These are phyloP conservation scores for Ramaria rubella DNA, from an alignment of 768 basidiomycete genomes.

Conservation along the genomic window DNA sequence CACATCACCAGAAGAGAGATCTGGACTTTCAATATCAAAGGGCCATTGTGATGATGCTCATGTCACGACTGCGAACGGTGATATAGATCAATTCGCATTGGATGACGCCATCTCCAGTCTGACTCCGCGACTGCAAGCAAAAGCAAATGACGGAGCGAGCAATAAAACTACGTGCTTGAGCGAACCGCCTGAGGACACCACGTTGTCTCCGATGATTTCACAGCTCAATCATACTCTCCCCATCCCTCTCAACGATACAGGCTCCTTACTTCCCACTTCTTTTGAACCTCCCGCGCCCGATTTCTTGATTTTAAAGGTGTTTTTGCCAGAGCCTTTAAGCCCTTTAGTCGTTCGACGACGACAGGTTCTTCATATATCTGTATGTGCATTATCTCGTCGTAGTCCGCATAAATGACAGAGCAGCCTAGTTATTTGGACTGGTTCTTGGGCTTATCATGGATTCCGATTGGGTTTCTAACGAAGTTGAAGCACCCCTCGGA, in stretches of 20 bases:
- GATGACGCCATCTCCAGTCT: constrained; percentile 1
- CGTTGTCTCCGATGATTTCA: too few species aligned
- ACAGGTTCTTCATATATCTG: not conserved
- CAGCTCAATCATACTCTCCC: too few species aligned
- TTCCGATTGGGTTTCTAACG: not conserved
- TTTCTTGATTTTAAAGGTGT: not conserved
- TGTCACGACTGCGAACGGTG: not conserved
- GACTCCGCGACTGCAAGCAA: not conserved
- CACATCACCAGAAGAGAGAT: not conserved
- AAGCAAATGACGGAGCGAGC: not conserved
- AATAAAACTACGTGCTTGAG: too few species aligned
- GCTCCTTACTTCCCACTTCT: not conserved
- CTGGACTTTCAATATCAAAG: not conserved
- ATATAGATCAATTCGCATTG: constrained; percentile 8
- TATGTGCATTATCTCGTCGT: not conserved
- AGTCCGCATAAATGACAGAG: not conserved
- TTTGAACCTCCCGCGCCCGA: not conserved
- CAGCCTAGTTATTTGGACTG: not conserved
- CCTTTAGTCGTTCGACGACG: not conserved
- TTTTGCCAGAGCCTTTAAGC: not conserved
- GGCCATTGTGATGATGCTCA: not conserved
- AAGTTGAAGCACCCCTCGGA: not conserved
- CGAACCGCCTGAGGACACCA: too few species aligned
- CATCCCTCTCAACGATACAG: too few species aligned
- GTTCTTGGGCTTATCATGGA: not conserved